These are phyloP conservation scores for Termitomyces sp. DNA, from an alignment of 768 basidiomycete genomes.

Conservation along the genomic window DNA sequence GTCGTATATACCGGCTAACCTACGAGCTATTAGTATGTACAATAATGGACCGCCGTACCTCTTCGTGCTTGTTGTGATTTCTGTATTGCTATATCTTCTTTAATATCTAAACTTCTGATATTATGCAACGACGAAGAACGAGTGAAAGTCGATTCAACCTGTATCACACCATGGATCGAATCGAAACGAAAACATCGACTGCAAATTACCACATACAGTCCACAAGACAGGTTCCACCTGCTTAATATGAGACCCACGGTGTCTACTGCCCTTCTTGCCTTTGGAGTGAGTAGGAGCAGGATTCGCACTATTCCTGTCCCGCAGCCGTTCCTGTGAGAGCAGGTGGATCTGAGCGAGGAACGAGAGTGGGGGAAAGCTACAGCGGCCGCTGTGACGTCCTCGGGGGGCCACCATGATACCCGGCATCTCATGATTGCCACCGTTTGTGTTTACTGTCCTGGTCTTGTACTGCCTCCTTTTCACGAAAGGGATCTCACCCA, in stretches of 20 bases:
- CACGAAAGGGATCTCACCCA: neutral
- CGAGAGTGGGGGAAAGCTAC: neutral
- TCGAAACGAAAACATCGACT: neutral
- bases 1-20: constrained; percentile 3
- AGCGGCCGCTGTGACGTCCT: neutral
- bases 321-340: neutral
- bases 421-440: neutral
- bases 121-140: neutral
- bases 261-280: neutral
- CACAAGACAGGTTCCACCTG: neutral
- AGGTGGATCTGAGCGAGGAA: neutral
- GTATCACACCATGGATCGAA: neutral
- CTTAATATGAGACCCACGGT: neutral
- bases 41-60: neutral
- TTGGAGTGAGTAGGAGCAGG: neutral
- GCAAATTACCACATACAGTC: neutral
- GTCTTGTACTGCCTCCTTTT: neutral
- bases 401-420: neutral
- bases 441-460: neutral
- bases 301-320: neutral
- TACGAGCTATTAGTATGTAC: constrained; percentile 3
- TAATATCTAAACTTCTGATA: neutral
- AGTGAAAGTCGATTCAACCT: neutral
- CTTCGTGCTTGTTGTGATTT: neutral
- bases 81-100: neutral